phyloP scores from a whole-genome alignment of 805 yeast genomes.

The Tetrapisispora arboricola region DNA sequence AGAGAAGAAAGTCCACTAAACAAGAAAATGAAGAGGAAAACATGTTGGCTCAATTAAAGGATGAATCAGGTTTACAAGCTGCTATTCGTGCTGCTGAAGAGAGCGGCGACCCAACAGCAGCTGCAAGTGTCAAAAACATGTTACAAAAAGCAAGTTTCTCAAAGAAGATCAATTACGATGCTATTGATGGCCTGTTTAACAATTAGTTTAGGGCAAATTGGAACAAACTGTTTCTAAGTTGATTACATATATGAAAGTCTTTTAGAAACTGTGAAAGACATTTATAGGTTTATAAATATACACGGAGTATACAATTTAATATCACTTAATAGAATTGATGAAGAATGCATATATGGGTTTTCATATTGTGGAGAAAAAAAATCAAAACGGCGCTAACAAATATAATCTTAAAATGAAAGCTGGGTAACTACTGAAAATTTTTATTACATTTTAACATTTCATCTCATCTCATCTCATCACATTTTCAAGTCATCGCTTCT shows the following conservation, averaged over 20 bases:
- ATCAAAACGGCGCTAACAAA: too few species aligned
- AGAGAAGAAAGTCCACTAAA: conserved; percentile 19
- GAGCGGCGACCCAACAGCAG: conserved; percentile 42
- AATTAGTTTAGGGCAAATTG: background rate
- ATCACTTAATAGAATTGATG: too few species aligned
- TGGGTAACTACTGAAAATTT: conserved; percentile 1
- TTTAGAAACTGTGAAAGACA: too few species aligned
- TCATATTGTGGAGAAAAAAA: background rate
- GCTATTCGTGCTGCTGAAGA: conserved; percentile 32
- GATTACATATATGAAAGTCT: too few species aligned
- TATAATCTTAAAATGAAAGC: background rate
- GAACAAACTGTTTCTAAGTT: too few species aligned
- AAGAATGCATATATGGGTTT: too few species aligned
- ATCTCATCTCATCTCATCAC: conserved; percentile 20
- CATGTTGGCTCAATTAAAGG: conserved; percentile 14
- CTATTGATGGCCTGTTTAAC: conserved; percentile 47
- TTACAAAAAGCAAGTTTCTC: conserved; percentile 67
- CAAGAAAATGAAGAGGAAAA: conserved; percentile 4
- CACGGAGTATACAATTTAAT: too few species aligned
- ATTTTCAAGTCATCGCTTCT: background rate
- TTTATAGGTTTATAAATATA: too few species aligned
- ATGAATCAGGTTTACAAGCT: conserved; percentile 30
- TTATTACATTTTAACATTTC: background rate
- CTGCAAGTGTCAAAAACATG: conserved; percentile 71
- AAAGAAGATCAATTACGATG: conserved; percentile 82